Base-by-base conservation (phyloP, 2,329 filamentous ascomycete genomes). In the Penicillium polonicum region DNA sequence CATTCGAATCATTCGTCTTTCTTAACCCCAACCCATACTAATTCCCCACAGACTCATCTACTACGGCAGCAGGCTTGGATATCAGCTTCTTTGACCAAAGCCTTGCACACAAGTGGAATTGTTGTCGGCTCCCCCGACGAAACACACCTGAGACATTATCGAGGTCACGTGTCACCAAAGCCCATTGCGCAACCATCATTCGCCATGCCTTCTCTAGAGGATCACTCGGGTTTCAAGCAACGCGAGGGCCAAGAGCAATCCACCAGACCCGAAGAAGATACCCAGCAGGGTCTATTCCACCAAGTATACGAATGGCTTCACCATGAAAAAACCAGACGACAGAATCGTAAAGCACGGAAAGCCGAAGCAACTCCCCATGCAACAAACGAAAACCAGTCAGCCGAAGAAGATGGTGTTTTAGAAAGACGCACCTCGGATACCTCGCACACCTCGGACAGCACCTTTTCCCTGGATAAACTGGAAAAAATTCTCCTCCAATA, bases 231-330 rank as follows among this genome's bases (percentile, higher is more conserved):
- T 56, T 54, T 58, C 41, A 66, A 62, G 42, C 60, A 72, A 48
- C 49, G 60, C 4, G 65, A 70, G n/a, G 70, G 70, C 7, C 66
- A 66, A 23, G 70, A 71, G 12, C 60, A 65, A 25, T 55, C 48
- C n/a, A 70, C 45, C 31, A 70, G 64, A 43, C 52, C 61, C 19
- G 61, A 73, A 5, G 70, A 73, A n/a, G 72, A 74, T 49, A 48
- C 66, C 23, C 73, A 75, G 39, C 61, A 70, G 48, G 66, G 61
- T 44, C 69, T 95, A 8, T 76, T 94, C 29, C 82, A 86, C 21
- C 90, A 95, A 70, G 86, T 97, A 15, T 82, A 85, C 27, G 86
- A 90, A 63, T 97, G 93, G 93, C 78, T 97, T 39, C 86, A 92
- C 65, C 84, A 88, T 49, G 92, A 97, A 75, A 89, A 88, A 69